Conservation (phyloP, 2,329 filamentous ascomycete species). For the Fusarium irregulare region DNA sequence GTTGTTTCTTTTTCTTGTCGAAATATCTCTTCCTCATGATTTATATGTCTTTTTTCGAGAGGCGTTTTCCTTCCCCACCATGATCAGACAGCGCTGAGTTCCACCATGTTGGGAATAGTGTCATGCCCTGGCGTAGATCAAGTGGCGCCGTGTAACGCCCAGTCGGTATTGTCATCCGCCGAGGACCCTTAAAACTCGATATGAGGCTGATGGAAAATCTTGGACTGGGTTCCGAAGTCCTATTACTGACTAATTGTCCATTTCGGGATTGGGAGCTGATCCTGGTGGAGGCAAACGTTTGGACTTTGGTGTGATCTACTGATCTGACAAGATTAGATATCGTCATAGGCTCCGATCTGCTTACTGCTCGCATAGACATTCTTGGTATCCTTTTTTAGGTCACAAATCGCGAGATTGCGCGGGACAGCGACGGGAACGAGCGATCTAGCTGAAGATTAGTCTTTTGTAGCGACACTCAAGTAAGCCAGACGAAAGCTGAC, state of each 20-base stretch:
- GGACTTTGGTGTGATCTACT: neutral
- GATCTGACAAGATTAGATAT: neutral
- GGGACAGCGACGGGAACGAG: neutral
- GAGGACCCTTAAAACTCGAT: neutral
- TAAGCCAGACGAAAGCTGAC: neutral
- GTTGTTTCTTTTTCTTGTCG: rapidly evolving
- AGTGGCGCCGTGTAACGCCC: neutral
- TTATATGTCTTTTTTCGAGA: neutral
- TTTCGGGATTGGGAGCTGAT: neutral
- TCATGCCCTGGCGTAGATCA: constrained; percentile 5
- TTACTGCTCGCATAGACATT: neutral
- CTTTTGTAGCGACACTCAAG: neutral
- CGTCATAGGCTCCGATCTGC: neutral
- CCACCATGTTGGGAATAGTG: constrained; percentile 23
- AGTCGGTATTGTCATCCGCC: neutral
- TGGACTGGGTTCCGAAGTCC: neutral
- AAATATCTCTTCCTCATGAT: neutral
- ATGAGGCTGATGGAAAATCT: neutral
- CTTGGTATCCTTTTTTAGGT: neutral
- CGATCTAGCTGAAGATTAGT: rapidly evolving
- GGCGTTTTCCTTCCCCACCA: constrained; percentile 4
- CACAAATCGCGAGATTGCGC: neutral
- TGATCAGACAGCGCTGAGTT: constrained; percentile 9
- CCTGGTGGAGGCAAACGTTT: neutral
- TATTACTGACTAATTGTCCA: neutral